Evolutionary conservation across 2,329 filamentous ascomycete species (phyloP), one percentile per base, ranked within the genome.

Genomic region (Pseudogymnoascus sp.): DNA sequence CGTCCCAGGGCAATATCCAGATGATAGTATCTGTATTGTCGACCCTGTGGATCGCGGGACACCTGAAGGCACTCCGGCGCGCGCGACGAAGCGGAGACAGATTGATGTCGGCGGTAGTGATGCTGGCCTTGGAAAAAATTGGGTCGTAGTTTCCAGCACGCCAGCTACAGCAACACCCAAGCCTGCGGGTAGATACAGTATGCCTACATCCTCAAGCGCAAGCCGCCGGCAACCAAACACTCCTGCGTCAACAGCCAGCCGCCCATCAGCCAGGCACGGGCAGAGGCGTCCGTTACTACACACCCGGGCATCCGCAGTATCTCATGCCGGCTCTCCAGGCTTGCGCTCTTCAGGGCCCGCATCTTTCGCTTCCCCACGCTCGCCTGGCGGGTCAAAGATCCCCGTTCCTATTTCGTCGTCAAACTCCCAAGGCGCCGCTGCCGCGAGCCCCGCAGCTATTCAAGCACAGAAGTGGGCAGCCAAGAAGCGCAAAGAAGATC

Each of bases 391-490:
- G 15, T 59, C 59, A 21, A 59, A 59, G 33, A 60, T 59, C n/a
- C 48, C 59, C 8, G 21, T 59, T 18, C 55, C 59, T 62, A 3
- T 56, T 19, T 19, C 38, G 35, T 10, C 18, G n/a, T 21, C 30
- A 60, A 58, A n/a, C 62, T 58, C 23, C 58, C 39, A 18, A n/a
- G 15, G 8, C 9, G 12, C 19, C 8, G 33, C 21, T 26, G 45
- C 62, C 9, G 68, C 67, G 2, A 70, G 69, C 62, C 69, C 70
- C 3, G 30, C 69, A 72, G 74, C 81, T 68, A 72, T 78, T 18
- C 90, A 96, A 67, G 89, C 89, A 5, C 86, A 86, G 69, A 81
- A 82, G 45, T 82, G 92, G 60, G 85, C 90, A 5, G 84, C 85
- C n/a, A 81, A 83, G 68, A 82, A 86, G 65, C 78, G 84, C 21